Percentiles rank a stretch among this genome's conserved stretches.
phyloP scores from a whole-genome alignment of 2,329 filamentous ascomycete genomes.

The Dactylellina haptotyla region DNA sequence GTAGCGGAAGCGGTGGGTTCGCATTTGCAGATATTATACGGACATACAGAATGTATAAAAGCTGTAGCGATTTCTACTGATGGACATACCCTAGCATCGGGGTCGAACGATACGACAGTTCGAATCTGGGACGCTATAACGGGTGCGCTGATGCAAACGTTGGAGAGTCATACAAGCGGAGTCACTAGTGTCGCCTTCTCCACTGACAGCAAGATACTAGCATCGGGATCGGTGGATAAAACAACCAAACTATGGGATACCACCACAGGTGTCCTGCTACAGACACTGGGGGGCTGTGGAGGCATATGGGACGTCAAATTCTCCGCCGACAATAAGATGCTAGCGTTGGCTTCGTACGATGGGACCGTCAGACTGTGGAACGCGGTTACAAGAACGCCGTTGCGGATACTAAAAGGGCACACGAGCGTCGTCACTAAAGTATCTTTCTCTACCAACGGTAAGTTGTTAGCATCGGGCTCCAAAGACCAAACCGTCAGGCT shows the following conservation, averaged over 20 bases:
- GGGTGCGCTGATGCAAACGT: background rate
- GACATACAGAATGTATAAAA: background rate
- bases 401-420: background rate
- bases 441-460: background rate
- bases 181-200: background rate
- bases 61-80: background rate
- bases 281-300: background rate
- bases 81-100: background rate
- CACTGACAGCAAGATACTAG: background rate
- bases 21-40: background rate
- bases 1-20: background rate
- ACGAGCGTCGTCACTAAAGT: background rate
- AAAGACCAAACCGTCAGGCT: background rate
- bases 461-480: constrained; percentile 8
- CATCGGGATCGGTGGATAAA: background rate
- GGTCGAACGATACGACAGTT: background rate
- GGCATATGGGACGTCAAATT: no score
- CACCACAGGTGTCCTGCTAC: background rate
- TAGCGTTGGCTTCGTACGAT: background rate
- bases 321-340: background rate
- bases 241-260: background rate
- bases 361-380: constrained; percentile 4
- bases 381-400: background rate
- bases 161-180: background rate
- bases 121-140: background rate